Evolutionary conservation across 257 asterid genomes (phyloP).

Genomic region (Pogostemon cablin): DNA sequence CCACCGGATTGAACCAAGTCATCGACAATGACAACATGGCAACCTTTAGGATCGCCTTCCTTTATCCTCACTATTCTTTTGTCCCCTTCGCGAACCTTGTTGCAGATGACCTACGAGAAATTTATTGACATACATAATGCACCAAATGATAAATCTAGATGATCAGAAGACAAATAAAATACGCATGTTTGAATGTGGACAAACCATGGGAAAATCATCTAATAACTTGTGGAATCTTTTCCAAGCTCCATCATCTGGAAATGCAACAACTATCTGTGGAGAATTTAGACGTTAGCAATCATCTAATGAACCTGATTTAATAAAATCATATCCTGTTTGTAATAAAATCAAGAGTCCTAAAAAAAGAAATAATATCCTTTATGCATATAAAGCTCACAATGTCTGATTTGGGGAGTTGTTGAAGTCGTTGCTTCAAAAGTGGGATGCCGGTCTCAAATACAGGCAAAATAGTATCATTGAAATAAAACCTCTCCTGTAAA

Average conservation of each 20-base stretch:
- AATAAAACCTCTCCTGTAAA: conserved; percentile 90
- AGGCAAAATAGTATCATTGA: conserved; percentile 85
- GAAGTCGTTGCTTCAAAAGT: conserved; percentile 80
- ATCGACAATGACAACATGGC: conserved; percentile 96
- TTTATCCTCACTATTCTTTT: conserved; percentile 85
- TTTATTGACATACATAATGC: conserved; percentile 14
- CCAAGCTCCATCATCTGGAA: conserved; percentile 99
- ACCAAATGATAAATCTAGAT: conserved; percentile 14
- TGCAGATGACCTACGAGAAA: conserved; percentile 72
- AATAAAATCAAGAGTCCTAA: neutral
- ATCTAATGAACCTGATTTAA: neutral
- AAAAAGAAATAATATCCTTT: conserved; percentile 18
- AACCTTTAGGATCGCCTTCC: conserved; percentile 91
- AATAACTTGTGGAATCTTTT: conserved; percentile 90
- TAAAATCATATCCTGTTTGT: neutral
- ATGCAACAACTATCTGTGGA: conserved; percentile 84
- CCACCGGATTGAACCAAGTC: conserved; percentile 98
- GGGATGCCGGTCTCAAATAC: conserved; percentile 95
- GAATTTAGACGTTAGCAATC: conserved; percentile 10
- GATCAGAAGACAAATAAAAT: conserved; percentile 8
- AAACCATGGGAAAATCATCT: conserved; percentile 75
- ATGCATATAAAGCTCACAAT: conserved; percentile 45
- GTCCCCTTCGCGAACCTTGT: conserved; percentile 97
- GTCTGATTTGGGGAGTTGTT: conserved; percentile 68
- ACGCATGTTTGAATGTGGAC: conserved; percentile 20